Conservation (phyloP, 176 grass and related monocot species). For the Triticum timopheevii region DNA sequence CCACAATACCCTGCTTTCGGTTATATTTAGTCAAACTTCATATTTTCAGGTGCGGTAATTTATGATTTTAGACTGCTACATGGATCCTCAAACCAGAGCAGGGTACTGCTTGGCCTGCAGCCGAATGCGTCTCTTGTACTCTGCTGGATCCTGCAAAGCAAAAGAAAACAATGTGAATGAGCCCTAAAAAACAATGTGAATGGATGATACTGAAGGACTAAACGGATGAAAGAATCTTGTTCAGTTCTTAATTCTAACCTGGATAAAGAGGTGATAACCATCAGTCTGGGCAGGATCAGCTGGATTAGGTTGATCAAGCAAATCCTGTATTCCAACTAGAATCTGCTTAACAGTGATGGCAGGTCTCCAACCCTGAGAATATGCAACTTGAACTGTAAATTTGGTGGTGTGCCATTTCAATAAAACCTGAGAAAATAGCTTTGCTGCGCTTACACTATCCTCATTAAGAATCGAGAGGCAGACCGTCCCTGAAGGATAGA, state of each 20-base stretch:
- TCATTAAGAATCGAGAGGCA: conserved; percentile 90
- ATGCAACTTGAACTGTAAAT: conserved; percentile 2
- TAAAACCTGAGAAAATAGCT: conserved; percentile 4
- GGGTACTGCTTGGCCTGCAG: conserved; percentile 77
- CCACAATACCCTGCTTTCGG: neutral
- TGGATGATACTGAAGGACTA: neutral
- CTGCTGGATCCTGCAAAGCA: conserved; percentile 52
- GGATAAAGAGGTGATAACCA: conserved; percentile 78
- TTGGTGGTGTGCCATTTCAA: neutral
- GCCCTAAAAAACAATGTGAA: neutral
- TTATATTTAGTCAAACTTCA: conserved; percentile 37
- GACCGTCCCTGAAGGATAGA: conserved; percentile 88
- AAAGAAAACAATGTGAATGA: neutral
- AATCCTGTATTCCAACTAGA: conserved; percentile 86
- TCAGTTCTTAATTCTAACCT: conserved; percentile 43
- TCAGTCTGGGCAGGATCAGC: conserved; percentile 81
- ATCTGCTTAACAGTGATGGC: conserved; percentile 90
- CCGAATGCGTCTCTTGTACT: conserved; percentile 71
- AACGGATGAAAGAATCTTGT: conserved; percentile 4
- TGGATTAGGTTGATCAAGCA: conserved; percentile 90
- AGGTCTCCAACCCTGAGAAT: conserved; percentile 79
- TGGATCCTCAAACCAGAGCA: conserved; percentile 51
- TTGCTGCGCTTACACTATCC: conserved; percentile 55
- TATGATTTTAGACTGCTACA: conserved; percentile 11
- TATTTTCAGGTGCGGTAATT: conserved; percentile 29